These are phyloP conservation scores for Xylariales sp. DNA, from an alignment of 2,329 filamentous ascomycete species.

Conservation along the genomic window DNA sequence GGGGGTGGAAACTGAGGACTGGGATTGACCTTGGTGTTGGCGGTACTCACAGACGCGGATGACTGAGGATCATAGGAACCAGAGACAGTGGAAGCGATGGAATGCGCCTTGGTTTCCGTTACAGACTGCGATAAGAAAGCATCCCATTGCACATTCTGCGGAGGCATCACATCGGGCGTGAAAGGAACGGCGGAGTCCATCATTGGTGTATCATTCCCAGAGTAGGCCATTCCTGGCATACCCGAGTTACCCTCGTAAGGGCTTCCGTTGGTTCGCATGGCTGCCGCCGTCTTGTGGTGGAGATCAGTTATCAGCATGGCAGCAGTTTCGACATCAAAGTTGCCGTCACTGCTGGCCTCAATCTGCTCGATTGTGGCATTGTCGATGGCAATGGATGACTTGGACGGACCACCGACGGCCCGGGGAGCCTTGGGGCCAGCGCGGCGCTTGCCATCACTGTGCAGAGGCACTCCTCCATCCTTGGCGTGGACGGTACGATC, in stretches of 20 bases:
- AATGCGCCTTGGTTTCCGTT: constrained; percentile 70
- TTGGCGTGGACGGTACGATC: constrained; percentile 98
- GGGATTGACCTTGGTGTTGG: constrained; percentile 44
- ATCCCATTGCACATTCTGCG: constrained; percentile 83
- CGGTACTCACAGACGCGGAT: constrained; percentile 54
- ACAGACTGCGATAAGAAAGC: constrained; percentile 71
- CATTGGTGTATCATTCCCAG: constrained; percentile 65
- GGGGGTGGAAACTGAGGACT: constrained; percentile 55
- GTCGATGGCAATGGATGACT: constrained; percentile 77
- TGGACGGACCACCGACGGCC: constrained; percentile 61
- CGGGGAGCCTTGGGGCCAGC: constrained; percentile 61
- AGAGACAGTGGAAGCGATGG: constrained; percentile 61
- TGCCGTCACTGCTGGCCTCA: constrained; percentile 81
- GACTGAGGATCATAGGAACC: constrained; percentile 65
- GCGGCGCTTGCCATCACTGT: constrained; percentile 89
- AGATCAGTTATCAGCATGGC: constrained; percentile 98
- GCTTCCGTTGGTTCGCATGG: constrained; percentile 55
- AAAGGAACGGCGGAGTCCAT: constrained; percentile 78
- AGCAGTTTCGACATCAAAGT: constrained; percentile 94
- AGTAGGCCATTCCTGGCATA: constrained; percentile 54
- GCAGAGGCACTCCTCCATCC: constrained; percentile 88
- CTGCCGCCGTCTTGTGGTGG: constrained; percentile 84
- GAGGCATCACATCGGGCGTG: constrained; percentile 72
- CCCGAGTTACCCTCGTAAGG: constrained; percentile 54
- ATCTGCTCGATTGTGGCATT: constrained; percentile 86